phyloP scores from a whole-genome alignment of 2,329 filamentous ascomycete species.

The Trichoderma guizhouense region DNA sequence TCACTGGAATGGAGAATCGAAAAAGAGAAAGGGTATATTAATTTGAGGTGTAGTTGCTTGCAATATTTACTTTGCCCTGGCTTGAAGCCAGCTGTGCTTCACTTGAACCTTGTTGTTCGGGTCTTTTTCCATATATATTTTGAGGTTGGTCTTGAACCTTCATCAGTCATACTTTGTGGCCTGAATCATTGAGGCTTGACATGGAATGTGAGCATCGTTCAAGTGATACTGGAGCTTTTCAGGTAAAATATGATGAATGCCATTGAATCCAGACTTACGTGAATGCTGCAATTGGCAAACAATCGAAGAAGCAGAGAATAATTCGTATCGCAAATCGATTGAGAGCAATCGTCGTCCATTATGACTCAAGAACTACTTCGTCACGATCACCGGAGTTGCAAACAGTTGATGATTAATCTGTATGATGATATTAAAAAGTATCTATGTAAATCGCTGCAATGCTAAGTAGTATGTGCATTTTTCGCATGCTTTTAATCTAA shows the following conservation, averaged over 20 bases:
- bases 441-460: neutral
- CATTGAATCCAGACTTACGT: no score
- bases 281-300: neutral
- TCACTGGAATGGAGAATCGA: neutral
- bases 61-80: neutral
- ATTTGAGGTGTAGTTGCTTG: neutral
- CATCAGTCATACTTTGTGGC: neutral
- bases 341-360: neutral
- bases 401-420: neutral
- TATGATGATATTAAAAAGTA: neutral
- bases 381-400: neutral
- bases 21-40: neutral
- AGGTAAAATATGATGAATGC: no score
- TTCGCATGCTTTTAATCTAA: neutral
- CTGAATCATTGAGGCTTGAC: no score
- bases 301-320: neutral
- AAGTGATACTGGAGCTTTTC: no score
- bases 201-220: no score
- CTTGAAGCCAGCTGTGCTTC: neutral
- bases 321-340: neutral
- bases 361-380: neutral
- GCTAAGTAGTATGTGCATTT: neutral
- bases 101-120: neutral
- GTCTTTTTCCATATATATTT: neutral
- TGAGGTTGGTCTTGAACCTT: neutral